Evolutionary conservation across 306 rosid species (phyloP).

Genomic region (Rosa lucieae): DNA sequence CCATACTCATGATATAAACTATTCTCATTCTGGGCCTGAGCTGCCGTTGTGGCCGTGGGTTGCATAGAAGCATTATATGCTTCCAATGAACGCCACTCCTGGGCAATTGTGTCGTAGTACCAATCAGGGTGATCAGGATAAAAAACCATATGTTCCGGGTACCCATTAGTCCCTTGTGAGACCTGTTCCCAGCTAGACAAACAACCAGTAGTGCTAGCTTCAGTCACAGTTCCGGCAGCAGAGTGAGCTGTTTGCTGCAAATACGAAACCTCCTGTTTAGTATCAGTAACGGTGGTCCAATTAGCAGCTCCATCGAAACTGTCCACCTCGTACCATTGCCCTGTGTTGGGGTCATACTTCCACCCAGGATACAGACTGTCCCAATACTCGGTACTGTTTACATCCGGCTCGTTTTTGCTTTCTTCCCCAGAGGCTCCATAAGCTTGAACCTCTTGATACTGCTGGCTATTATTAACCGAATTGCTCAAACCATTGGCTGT

Average conservation of each 20-base stretch:
- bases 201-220: constrained; percentile 47
- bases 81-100: constrained; percentile 71
- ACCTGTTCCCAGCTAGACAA: constrained; percentile 50
- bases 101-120: constrained; percentile 72
- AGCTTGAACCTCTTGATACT: constrained; percentile 44
- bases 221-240: constrained; percentile 48
- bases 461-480: constrained; percentile 32
- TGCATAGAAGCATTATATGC: constrained; percentile 51
- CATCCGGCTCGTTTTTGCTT: constrained; percentile 48
- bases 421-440: constrained; percentile 41
- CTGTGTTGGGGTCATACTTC: constrained; percentile 58
- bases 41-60: constrained; percentile 16
- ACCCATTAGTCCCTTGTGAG: constrained; percentile 58
- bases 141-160: constrained; percentile 74
- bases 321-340: constrained; percentile 80
- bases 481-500: constrained; percentile 30
- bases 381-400: constrained; percentile 59
- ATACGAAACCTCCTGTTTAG: constrained; percentile 44
- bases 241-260: constrained; percentile 58
- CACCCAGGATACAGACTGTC: constrained; percentile 84
- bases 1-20: constrained; percentile 35
- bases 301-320: constrained; percentile 30
- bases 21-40: constrained; percentile 31
- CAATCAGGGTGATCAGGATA: constrained; percentile 83
- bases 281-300: constrained; percentile 32